Evolutionary conservation across 1,284 basidiomycete genomes (phyloP).

Genomic region (Rhodotorula sp.): DNA sequence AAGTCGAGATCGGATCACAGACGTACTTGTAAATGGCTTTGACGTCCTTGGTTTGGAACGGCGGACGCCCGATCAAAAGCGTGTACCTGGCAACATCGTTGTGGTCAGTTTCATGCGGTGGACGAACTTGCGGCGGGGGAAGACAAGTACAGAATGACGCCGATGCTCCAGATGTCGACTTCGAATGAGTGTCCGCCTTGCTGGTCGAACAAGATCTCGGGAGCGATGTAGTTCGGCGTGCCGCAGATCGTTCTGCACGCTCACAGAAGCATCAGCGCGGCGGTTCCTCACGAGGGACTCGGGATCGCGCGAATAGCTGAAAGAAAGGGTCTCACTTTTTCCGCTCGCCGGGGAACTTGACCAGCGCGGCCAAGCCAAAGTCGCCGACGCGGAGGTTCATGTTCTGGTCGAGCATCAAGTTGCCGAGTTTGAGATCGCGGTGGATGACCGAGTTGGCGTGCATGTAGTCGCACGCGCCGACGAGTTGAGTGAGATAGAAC

Average conservation of each 20-base stretch:
- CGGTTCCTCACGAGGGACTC: background rate
- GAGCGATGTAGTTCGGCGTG: constrained; percentile 98
- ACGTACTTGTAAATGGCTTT: constrained; percentile 86
- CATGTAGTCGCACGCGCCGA: constrained; percentile 96
- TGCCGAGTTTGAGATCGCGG: constrained; percentile 92
- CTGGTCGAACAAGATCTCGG: constrained; percentile 93
- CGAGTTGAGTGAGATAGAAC: constrained; percentile 88
- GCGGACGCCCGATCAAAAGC: constrained; percentile 85
- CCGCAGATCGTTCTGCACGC: constrained; percentile 81
- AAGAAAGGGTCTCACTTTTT: constrained; percentile 67
- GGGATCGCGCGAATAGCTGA: background rate
- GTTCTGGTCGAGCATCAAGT: constrained; percentile 84
- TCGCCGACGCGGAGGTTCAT: constrained; percentile 98
- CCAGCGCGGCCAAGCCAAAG: constrained; percentile 93
- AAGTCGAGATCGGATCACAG: background rate
- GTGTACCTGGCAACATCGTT: constrained; percentile 61
- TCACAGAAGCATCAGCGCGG: background rate
- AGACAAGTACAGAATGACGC: constrained; percentile 71
- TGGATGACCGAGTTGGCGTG: constrained; percentile 89
- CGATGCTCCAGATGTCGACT: constrained; percentile 96
- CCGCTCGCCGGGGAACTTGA: constrained; percentile 91
- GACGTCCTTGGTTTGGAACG: constrained; percentile 97
- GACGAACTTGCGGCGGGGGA: no score
- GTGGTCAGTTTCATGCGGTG: background rate
- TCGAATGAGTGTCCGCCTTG: constrained; percentile 90